A percentile compares a stretch with the other conserved stretches of the same genome.
These are phyloP conservation scores for Carex myosuroides DNA, from an alignment of 176 grass and related monocot genomes.

Conservation along the genomic window DNA sequence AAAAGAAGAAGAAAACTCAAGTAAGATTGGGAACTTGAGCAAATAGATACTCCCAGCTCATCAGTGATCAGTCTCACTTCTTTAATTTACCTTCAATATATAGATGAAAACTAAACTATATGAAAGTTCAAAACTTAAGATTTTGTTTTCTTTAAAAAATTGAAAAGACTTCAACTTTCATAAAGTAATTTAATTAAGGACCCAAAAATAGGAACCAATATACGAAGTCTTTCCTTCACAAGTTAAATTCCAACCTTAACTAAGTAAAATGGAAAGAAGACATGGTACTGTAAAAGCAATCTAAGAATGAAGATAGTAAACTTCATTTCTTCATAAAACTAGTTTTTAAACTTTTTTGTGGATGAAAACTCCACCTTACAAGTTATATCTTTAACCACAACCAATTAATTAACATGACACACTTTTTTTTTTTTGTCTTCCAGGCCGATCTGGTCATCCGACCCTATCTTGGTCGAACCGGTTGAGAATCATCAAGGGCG, in stretches of 20 bases:
- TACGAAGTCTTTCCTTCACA: neutral
- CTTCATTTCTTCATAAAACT: neutral
- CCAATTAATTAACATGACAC: neutral
- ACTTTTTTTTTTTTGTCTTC: neutral
- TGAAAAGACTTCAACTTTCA: neutral
- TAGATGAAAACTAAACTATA: no score
- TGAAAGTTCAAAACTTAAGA: neutral
- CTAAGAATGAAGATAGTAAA: neutral
- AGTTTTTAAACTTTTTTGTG: neutral
- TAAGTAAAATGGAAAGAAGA: neutral
- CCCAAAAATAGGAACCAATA: neutral
- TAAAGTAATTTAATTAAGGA: no score
- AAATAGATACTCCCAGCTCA: neutral
- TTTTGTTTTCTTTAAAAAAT: neutral
- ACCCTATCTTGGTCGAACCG: constrained; percentile 48
- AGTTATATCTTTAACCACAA: neutral
- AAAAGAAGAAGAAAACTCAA: neutral
- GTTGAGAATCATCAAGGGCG: constrained; percentile 51
- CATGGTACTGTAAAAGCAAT: neutral
- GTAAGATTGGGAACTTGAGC: neutral
- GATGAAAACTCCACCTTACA: neutral
- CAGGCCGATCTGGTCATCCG: constrained; percentile 49
- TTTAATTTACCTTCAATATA: no score
- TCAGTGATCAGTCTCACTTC: neutral
- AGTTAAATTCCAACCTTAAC: neutral